phyloP scores from a whole-genome alignment of 1,284 basidiomycete genomes.

The Cutaneotrichosporon sp. region DNA sequence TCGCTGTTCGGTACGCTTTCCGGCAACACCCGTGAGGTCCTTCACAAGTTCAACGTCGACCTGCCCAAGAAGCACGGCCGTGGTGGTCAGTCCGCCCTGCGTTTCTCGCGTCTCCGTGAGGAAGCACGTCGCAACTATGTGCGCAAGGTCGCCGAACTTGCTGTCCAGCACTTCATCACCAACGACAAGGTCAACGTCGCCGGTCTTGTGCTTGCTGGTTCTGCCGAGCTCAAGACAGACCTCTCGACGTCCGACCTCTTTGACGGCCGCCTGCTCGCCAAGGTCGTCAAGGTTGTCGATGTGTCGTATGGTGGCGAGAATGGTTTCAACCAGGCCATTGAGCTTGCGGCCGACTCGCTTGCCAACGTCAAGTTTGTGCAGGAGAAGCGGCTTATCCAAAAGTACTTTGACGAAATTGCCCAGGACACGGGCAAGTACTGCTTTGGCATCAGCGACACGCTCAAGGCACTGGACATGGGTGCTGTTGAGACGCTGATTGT shows the following conservation, averaged over 20 bases:
- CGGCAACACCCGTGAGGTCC: conserved; percentile 93
- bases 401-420: conserved; percentile 99
- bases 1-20: conserved; percentile 87
- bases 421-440: conserved; percentile 97
- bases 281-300: conserved; percentile 96
- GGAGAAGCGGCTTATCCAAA: conserved; percentile 95
- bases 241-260: conserved; percentile 96
- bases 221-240: conserved; percentile 98
- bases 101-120: conserved; percentile 99
- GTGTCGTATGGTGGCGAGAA: conserved; percentile 99
- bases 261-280: conserved; percentile 77
- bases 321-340: conserved; percentile 98
- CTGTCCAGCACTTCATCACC: conserved; percentile 97
- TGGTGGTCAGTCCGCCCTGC: conserved; percentile 98
- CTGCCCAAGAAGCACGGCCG: conserved; percentile 99
- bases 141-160: conserved; percentile 93
- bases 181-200: conserved; percentile 98
- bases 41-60: conserved; percentile 98
- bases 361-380: conserved; percentile 99
- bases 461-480: conserved; percentile 94
- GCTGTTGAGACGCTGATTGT: conserved; percentile 96
- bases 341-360: conserved; percentile 89
- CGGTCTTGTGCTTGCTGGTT: conserved; percentile 94
- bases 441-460: conserved; percentile 94
- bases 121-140: conserved; percentile 99